Percentiles rank a stretch among this genome's conserved stretches.
Conservation (phyloP, 2,329 filamentous ascomycete genomes). For the Colletotrichum lupini region DNA sequence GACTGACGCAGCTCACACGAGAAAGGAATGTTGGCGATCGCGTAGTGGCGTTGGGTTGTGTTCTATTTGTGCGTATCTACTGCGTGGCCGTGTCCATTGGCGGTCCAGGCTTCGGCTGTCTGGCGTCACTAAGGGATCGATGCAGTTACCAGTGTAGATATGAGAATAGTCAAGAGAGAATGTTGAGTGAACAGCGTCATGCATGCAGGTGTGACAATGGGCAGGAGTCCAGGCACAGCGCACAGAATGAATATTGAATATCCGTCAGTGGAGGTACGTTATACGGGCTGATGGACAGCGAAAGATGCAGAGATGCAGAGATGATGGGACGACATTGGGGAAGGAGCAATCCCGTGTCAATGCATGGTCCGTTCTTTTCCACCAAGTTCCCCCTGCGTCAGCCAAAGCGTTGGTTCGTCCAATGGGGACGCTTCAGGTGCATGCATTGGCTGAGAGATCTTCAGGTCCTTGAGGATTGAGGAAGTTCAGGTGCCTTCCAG, state of each 20-base stretch:
- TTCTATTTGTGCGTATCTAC: not conserved
- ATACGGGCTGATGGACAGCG: not conserved
- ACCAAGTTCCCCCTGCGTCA: slow-evolving; percentile 1
- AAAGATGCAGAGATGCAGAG: not conserved
- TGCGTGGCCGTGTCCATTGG: not conserved
- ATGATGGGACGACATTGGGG: not conserved
- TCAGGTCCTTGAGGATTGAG: not conserved
- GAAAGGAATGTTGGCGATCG: not conserved
- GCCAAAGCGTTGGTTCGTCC: slow-evolving; percentile 4
- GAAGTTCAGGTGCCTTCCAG: slow-evolving; percentile 9
- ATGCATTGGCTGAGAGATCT: slow-evolving; percentile 4
- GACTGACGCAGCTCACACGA: not conserved
- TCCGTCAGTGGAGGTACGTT: too few relatives aligned
- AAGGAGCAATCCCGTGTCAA: not conserved
- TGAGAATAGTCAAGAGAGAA: not conserved
- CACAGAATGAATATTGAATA: not conserved
- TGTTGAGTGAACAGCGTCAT: not conserved
- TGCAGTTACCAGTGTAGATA: not conserved
- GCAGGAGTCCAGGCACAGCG: not conserved
- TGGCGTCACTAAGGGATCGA: not conserved
- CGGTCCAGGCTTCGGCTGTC: not conserved
- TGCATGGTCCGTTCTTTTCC: slow-evolving; percentile 6
- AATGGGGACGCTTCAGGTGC: not conserved
- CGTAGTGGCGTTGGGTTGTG: not conserved
- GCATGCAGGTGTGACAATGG: not conserved